Evolutionary conservation across 2,329 filamentous ascomycete species (phyloP).

Genomic region (Aspergillus sp.): DNA sequence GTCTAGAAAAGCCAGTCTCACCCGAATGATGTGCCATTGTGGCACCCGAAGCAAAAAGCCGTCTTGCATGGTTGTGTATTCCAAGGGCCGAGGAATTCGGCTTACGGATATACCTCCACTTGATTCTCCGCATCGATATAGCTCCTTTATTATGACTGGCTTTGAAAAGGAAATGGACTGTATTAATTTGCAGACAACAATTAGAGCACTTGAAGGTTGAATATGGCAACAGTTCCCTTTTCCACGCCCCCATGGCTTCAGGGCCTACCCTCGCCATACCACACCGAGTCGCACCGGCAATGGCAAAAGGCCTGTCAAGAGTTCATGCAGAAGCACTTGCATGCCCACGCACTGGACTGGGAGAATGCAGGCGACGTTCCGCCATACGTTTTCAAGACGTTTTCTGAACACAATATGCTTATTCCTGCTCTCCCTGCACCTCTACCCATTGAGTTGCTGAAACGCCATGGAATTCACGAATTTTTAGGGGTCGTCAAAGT

Average conservation of each 20-base stretch:
- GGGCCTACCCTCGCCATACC: constrained; percentile 70
- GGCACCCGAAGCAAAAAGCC: no score
- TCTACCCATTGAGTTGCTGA: constrained; percentile 67
- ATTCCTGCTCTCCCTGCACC: constrained; percentile 67
- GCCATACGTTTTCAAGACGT: constrained; percentile 61
- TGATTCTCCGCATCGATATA: no score
- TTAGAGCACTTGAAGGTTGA: neutral
- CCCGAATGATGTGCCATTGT: no score
- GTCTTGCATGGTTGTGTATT: no score
- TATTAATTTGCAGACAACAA: neutral
- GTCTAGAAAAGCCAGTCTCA: no score
- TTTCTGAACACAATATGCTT: constrained; percentile 65
- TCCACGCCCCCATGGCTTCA: constrained; percentile 69
- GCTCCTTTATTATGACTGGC: no score
- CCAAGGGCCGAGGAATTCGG: no score
- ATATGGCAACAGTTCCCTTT: constrained; percentile 54
- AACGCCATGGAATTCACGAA: constrained; percentile 63
- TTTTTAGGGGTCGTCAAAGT: constrained; percentile 62
- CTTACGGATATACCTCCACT: no score
- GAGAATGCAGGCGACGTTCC: constrained; percentile 64
- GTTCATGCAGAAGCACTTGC: constrained; percentile 63
- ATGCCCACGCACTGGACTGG: constrained; percentile 65
- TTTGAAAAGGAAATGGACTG: no score
- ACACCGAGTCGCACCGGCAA: constrained; percentile 61
- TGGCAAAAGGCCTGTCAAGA: constrained; percentile 68